Base-by-base conservation (phyloP, 805 yeast genomes). In the Nakazawaea wickerhamii region DNA sequence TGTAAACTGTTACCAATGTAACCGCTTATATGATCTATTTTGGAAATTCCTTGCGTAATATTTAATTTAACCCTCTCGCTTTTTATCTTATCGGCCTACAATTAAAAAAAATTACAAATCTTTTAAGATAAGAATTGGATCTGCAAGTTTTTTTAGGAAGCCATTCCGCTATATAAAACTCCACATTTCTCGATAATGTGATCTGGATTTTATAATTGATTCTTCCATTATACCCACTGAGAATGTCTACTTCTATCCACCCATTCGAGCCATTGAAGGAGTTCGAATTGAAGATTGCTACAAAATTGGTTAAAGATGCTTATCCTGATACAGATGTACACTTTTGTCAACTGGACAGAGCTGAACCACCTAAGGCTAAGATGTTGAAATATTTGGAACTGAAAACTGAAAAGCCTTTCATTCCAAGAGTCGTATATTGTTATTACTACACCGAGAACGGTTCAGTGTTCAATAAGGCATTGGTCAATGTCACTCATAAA, bases 311-410 rank as follows among this genome's bases (percentile, higher is more conserved):
- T 61, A 81, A 80, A 63, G 82, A 76, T 56, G 55, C 73, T 41
- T 62, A 74, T 55, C 70, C 77, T 15, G 75, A 75, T 25, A 55
- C 64, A 14, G 75, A 70, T 38, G 76, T 81, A 41, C 84, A 79
- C 59, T 82, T 82, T 59, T 70, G 75, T 40, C 84, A 77, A 58
- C 63, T 80, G 47, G 90, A 83, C 57, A 72, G 79, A 58, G 52
- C 75, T 36, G 95, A 85, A 57, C 95, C 95, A 26, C 90, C 95
- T 47, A 85, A 85, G 71, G 66, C 73, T 52, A 79, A 73, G 48
- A 80, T 85, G 82, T 55, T 77, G 48, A 75, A 70, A 53, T 84
- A 71, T 61, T 66, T 85, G 49, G 81, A 79, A 46, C 81, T 84
- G 43, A 88, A 83, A 65, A 77, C 73, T 52, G 63, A 63, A 18